These are phyloP conservation scores for Lolium rigidum DNA, from an alignment of 176 grass and related monocot species.

Conservation along the genomic window DNA sequence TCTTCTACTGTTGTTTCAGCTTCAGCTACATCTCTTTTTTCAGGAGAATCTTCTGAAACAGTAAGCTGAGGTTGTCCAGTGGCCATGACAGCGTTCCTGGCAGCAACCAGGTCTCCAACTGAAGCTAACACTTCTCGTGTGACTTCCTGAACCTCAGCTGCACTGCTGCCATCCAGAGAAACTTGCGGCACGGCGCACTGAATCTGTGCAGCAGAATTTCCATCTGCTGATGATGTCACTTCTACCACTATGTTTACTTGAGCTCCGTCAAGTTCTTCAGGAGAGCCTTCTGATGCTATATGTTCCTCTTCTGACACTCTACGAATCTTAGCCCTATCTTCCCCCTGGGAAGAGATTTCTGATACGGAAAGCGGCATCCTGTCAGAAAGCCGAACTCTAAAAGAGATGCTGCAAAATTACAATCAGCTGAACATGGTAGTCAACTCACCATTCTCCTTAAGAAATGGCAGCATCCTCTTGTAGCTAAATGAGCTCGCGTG, in stretches of 20 bases:
- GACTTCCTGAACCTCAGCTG: conserved; percentile 37
- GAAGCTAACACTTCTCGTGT: conserved; percentile 1
- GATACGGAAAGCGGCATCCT: not conserved
- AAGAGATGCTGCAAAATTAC: not conserved
- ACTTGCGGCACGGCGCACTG: not conserved
- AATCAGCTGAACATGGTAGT: not conserved
- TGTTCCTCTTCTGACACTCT: not conserved
- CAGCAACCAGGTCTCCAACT: not conserved
- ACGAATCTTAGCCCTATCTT: not conserved
- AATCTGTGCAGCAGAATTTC: not conserved
- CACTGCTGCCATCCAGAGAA: conserved; percentile 17
- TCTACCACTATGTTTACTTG: not conserved
- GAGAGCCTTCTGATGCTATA: not conserved
- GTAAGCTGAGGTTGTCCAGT: not conserved
- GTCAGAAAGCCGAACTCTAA: not conserved
- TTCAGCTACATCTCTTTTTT: not conserved
- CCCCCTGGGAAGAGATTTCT: not conserved
- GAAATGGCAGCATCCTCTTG: conserved; percentile 87
- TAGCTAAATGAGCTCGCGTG: conserved; percentile 77
- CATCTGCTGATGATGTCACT: conserved; percentile 3
- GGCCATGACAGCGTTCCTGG: not conserved
- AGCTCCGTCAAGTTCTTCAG: not conserved
- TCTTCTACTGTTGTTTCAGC: not conserved
- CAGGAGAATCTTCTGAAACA: conserved; percentile 15
- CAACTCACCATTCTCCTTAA: conserved; percentile 70